These are phyloP conservation scores for Aspergillus spinulosporus DNA, from an alignment of 2,329 filamentous ascomycete genomes.

Conservation along the genomic window DNA sequence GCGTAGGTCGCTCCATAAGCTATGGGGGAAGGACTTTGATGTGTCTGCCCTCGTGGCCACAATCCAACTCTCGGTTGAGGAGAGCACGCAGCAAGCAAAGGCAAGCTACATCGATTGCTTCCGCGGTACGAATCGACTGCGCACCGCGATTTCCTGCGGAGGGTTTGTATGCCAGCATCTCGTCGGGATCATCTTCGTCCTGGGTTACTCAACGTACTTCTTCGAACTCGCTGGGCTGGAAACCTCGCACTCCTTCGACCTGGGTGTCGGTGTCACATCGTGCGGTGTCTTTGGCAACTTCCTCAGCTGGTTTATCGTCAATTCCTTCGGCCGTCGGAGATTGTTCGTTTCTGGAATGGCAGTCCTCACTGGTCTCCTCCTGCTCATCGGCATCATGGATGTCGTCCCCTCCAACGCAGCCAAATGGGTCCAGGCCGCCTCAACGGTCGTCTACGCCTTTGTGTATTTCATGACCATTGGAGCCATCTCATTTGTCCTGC, in stretches of 20 bases:
- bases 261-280: background rate
- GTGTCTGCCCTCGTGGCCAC: background rate
- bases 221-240: background rate
- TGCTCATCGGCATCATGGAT: conserved; percentile 1
- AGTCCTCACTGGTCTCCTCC: background rate
- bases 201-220: background rate
- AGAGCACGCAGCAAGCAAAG: background rate
- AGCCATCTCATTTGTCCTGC: background rate
- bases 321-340: background rate
- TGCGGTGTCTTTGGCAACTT: background rate
- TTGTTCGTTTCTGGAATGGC: background rate
- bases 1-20: background rate
- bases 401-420: background rate
- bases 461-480: background rate
- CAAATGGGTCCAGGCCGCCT: background rate
- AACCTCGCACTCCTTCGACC: background rate
- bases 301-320: conserved; percentile 1
- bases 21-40: background rate
- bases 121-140: background rate
- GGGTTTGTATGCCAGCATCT: background rate
- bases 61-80: background rate
- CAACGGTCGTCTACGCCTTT: background rate
- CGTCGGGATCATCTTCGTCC: background rate
- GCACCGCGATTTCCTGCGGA: background rate
- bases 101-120: background rate